phyloP scores from a whole-genome alignment of 768 basidiomycete species.

The Collybia nuda region DNA sequence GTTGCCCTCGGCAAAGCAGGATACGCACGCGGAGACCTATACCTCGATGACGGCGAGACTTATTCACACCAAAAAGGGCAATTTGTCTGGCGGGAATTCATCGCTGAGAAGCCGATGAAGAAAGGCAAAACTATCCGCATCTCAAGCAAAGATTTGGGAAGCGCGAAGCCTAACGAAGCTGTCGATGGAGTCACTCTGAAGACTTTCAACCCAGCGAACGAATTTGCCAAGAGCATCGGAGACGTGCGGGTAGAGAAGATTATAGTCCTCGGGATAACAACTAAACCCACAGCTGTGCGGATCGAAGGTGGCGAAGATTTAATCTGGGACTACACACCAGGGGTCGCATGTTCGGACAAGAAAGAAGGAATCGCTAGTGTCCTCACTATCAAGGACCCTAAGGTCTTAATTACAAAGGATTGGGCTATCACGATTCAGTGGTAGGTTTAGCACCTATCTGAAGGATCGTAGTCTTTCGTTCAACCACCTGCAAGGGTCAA shows the following conservation, averaged over 20 bases:
- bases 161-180: slow-evolving; percentile 39
- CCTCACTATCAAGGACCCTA: slow-evolving; percentile 78
- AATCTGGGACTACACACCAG: slow-evolving; percentile 67
- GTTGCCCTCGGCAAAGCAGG: slow-evolving; percentile 68
- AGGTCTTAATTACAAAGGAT: slow-evolving; percentile 52
- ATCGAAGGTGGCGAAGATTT: slow-evolving; percentile 49
- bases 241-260: slow-evolving; percentile 82
- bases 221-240: slow-evolving; percentile 63
- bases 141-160: slow-evolving; percentile 56
- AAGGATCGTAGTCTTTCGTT: background rate
- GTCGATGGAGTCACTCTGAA: slow-evolving; percentile 51
- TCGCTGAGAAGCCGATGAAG: slow-evolving; percentile 47
- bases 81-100: slow-evolving; percentile 81
- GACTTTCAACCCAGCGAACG: slow-evolving; percentile 57
- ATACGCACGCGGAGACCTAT: slow-evolving; percentile 79
- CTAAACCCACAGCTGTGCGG: slow-evolving; percentile 62
- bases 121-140: slow-evolving; percentile 41
- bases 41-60: slow-evolving; percentile 91
- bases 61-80: slow-evolving; percentile 76
- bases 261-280: slow-evolving; percentile 70
- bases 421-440: slow-evolving; percentile 55
- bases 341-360: slow-evolving; percentile 53
- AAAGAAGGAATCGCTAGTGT: slow-evolving; percentile 67
- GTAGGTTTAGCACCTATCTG: slow-evolving; percentile 12
- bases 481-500: too few relatives aligned